Base-by-base conservation (phyloP, 2,329 filamentous ascomycete species). In the Fusarium burgessii region DNA sequence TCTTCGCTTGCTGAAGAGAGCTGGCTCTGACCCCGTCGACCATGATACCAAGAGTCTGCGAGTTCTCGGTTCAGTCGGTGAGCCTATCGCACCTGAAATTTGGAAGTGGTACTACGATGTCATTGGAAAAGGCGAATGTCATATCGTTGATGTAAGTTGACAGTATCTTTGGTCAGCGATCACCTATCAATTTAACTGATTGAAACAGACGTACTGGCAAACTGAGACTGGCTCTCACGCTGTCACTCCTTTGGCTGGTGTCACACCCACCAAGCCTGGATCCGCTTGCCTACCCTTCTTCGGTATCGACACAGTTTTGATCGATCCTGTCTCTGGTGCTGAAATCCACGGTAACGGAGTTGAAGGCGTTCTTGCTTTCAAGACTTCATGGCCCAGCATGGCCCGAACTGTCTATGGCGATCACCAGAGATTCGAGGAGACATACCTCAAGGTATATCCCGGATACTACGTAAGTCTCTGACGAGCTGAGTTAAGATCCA, bases 21-120 rank as follows among this genome's bases (percentile, higher is more conserved):
- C 94, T 38, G 95, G 95, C 60, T 90, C 97, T 78, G 88, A 97
- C 75, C 93, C 94, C 77, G 92, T 93, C 82, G 38, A 63, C 3
- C 89, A 92, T 77, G 84, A 93, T 77, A 95, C 97, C 91, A 90
- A 92, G 81, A 89, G 92, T 74, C 87, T 98, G 62, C 88, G 95
- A 78, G 91, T 98, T 11, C 86, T 98, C 29, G 95, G 94, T 55
- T 97, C 94, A 12, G 95, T 98, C 51, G 95, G 95, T 71, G 95
- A 98, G 84, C 95, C 95, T 20, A 98, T 98, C 76, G 95, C 95
- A n/a, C 93, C 95, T 15, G 95, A 98, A 81, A 92, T 98, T 54
- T 98, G 95, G 95, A 97, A 97, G 83, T 98, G 95, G 95, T 98
- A 97, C 83, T 93, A 93, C 79, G 93, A 97, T 80, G 88, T 91